These are phyloP conservation scores for Paraconiothyrium sp. DNA, from an alignment of 2,329 filamentous ascomycete species.

Conservation along the genomic window DNA sequence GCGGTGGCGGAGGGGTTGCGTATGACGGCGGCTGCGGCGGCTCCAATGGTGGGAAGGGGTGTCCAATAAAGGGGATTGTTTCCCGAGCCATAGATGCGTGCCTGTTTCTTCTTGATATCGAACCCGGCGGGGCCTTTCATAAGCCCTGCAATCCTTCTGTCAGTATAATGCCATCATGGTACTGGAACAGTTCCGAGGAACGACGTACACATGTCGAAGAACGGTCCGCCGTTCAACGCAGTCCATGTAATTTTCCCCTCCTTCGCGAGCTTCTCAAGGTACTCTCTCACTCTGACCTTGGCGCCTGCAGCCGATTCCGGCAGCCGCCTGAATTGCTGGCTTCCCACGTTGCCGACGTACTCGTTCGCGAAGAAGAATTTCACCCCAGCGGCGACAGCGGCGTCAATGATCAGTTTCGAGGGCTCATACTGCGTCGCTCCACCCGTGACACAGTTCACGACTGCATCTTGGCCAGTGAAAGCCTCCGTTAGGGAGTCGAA, in stretches of 20 bases:
- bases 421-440: conserved; percentile 53
- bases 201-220: conserved; percentile 48
- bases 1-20: conserved; percentile 29
- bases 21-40: conserved; percentile 42
- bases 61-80: conserved; percentile 44
- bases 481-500: conserved; percentile 44
- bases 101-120: conserved; percentile 36
- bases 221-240: conserved; percentile 46
- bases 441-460: conserved; percentile 60
- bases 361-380: conserved; percentile 48
- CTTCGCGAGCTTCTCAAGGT: conserved; percentile 35
- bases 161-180: conserved; percentile 15
- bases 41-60: conserved; percentile 36
- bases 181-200: background rate
- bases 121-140: conserved; percentile 50
- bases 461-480: conserved; percentile 64
- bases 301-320: conserved; percentile 39
- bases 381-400: conserved; percentile 44
- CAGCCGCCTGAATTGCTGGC: conserved; percentile 35
- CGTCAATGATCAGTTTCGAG: conserved; percentile 55
- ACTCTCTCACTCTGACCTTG: conserved; percentile 38
- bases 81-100: conserved; percentile 48
- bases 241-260: conserved; percentile 40
- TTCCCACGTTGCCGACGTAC: conserved; percentile 40
- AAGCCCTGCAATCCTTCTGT: conserved; percentile 36